Evolutionary conservation across 768 basidiomycete genomes (phyloP).

Genomic region (Lentinula sp.): DNA sequence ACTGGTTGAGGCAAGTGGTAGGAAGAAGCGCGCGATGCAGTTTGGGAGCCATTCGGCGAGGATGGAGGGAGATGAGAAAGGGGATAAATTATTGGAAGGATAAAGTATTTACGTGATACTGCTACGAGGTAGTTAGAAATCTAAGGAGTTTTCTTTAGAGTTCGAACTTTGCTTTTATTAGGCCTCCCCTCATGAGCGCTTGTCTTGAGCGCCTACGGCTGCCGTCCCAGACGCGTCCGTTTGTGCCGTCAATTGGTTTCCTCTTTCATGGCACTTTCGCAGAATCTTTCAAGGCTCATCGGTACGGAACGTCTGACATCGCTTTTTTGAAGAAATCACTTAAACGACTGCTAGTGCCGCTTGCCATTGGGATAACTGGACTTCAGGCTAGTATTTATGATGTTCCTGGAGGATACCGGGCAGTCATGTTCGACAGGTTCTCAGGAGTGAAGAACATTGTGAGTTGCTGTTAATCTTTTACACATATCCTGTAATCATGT

Average conservation of each 20-base stretch:
- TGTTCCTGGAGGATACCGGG: constrained; percentile 89
- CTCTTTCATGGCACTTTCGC: constrained; percentile 2
- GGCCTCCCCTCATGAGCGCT: neutral
- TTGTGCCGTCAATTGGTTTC: neutral
- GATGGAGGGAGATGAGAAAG: constrained; percentile 66
- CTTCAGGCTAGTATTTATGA: constrained; percentile 51
- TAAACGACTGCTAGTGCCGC: constrained; percentile 28
- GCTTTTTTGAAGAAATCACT: neutral
- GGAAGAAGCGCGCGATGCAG: constrained; percentile 95
- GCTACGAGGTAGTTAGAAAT: neutral
- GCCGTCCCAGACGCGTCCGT: constrained; percentile 4
- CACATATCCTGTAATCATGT: neutral
- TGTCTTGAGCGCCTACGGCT: constrained; percentile 1
- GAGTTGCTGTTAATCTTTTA: constrained; percentile 12
- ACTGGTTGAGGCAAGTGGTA: constrained; percentile 59
- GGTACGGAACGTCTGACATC: constrained; percentile 26
- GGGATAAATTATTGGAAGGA: constrained; percentile 35
- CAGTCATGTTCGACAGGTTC: constrained; percentile 98
- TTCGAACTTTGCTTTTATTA: neutral
- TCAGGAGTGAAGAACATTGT: constrained; percentile 83
- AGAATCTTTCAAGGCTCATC: constrained; percentile 26
- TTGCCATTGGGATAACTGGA: constrained; percentile 37
- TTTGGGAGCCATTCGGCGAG: constrained; percentile 88
- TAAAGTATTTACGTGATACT: neutral
- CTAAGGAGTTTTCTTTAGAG: neutral